Conservation (phyloP, 2,329 filamentous ascomycete genomes). For the Zelopaecilomyces penicillatus region DNA sequence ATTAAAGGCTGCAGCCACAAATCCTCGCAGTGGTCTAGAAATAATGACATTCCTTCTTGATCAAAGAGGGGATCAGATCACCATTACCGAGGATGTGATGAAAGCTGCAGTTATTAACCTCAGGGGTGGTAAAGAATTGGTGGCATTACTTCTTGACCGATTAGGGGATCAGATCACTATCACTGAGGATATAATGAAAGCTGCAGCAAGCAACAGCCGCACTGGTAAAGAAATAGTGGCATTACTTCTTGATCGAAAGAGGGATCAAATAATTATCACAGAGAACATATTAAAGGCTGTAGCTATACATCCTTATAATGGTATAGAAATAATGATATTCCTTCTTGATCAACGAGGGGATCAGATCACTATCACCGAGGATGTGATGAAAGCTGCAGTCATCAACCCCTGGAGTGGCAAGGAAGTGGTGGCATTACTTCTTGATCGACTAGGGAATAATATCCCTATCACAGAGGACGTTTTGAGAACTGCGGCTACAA, state of each 20-base stretch:
- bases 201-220: constrained; percentile 3
- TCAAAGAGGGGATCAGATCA: constrained; percentile 3
- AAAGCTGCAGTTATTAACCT: constrained; percentile 4
- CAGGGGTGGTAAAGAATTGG: constrained; percentile 4
- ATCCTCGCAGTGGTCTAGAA: background rate
- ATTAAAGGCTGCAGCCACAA: constrained; percentile 7
- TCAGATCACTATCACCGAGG: constrained; percentile 7
- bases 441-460: constrained; percentile 5
- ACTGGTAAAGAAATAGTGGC: constrained; percentile 5
- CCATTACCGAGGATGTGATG: constrained; percentile 7
- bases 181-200: constrained; percentile 4
- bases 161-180: constrained; percentile 6
- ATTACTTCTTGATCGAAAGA: constrained; percentile 6
- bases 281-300: constrained; percentile 6
- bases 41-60: constrained; percentile 5
- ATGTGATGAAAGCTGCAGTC: constrained; percentile 4
- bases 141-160: constrained; percentile 5
- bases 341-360: constrained; percentile 4
- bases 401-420: constrained; percentile 2
- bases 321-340: constrained; percentile 4
- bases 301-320: constrained; percentile 3
- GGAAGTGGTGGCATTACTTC: constrained; percentile 6
- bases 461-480: constrained; percentile 7
- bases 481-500: constrained; percentile 4
- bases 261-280: constrained; percentile 8